A percentile compares a stretch with the other conserved stretches of the same genome.
These are phyloP conservation scores for Chalciporus piperatus DNA, from an alignment of 768 basidiomycete genomes.

Conservation along the genomic window DNA sequence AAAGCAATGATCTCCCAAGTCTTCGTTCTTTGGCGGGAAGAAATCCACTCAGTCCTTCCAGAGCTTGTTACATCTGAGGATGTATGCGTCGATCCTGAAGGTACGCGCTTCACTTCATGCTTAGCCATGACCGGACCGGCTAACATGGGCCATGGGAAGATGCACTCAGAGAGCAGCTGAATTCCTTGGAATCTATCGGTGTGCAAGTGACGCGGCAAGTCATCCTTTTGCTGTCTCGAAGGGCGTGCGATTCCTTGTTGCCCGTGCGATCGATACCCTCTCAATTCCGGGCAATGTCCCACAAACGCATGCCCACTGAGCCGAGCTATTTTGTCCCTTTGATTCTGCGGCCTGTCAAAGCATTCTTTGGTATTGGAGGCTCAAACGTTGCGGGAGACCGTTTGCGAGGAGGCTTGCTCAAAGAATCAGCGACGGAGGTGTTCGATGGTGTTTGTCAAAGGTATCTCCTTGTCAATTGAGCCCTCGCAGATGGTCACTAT, in stretches of 20 bases:
- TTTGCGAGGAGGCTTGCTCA: slow-evolving; percentile 54
- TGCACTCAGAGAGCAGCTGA: slow-evolving; percentile 53
- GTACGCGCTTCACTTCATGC: slow-evolving; percentile 33
- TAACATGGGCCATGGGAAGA: slow-evolving; percentile 34
- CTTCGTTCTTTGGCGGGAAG: slow-evolving; percentile 61
- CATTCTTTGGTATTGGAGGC: slow-evolving; percentile 64
- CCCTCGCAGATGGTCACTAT: neutral
- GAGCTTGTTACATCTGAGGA: slow-evolving; percentile 35
- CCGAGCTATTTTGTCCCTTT: slow-evolving; percentile 84
- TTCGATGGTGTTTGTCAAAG: slow-evolving; percentile 69
- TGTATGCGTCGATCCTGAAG: slow-evolving; percentile 43
- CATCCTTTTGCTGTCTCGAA: slow-evolving; percentile 63
- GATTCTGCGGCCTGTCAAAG: slow-evolving; percentile 76
- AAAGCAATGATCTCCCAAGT: slow-evolving; percentile 52
- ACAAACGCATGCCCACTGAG: slow-evolving; percentile 66
- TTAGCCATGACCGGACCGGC: neutral
- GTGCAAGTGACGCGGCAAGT: slow-evolving; percentile 62
- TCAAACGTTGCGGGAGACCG: slow-evolving; percentile 57
- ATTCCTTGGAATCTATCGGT: slow-evolving; percentile 48
- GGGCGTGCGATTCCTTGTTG: slow-evolving; percentile 83
- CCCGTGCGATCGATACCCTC: slow-evolving; percentile 86
- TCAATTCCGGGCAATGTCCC: slow-evolving; percentile 84
- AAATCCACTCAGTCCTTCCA: slow-evolving; percentile 62
- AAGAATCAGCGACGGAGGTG: slow-evolving; percentile 55
- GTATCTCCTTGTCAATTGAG: slow-evolving; percentile 30